Base-by-base conservation (phyloP, 2,329 filamentous ascomycete genomes). In the Alternaria conjuncta region DNA sequence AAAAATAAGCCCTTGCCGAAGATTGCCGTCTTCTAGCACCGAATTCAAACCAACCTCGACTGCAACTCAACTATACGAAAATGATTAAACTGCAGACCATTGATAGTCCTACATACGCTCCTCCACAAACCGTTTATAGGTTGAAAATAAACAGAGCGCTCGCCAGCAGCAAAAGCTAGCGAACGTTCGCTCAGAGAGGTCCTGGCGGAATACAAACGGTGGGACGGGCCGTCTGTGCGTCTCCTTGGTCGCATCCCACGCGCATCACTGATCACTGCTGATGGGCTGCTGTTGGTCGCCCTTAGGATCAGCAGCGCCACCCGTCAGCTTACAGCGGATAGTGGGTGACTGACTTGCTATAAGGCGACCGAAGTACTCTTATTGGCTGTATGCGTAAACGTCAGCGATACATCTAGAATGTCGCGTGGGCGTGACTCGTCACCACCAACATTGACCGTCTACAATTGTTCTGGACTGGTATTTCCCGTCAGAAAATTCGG, bases 1-100 rank as follows among this genome's bases (percentile, higher is more conserved):
- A 77, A 74, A 60, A 76, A 77, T 36, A 76, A 76, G 41, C 74
- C 73, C 13, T 60, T 77, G 43, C 71, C 71, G 15, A 67, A 60
- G 44, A 76, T 77, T 57, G 72, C 70, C 32, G 46, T 57, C 25
- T 30, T 75, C 20, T 73, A 63, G 64, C 20, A 28, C 4, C 20
- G 45, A 30, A 5, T 2, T 58, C 1, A 28, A 30, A 7, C 32
- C 18, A 26, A 36, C 12, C 20, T n/a, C 12, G 28, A 36, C 21
- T 21, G 11, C 26, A 32, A 32, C 1, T 10, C n/a, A 13, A 13
- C 7, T 51, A n/a, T 21, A 6, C 47, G 18, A 51, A 13, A 18
- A 13, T 32, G 2, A 4, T 51, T 8, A 10, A 30, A 9, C 21
- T 18, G 2, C 2, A 20, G 18, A 51, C 26, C 26, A 32, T 18